Conservation (phyloP, 164 flowering plant genomes). For the Magnolia kwangsiensis region DNA sequence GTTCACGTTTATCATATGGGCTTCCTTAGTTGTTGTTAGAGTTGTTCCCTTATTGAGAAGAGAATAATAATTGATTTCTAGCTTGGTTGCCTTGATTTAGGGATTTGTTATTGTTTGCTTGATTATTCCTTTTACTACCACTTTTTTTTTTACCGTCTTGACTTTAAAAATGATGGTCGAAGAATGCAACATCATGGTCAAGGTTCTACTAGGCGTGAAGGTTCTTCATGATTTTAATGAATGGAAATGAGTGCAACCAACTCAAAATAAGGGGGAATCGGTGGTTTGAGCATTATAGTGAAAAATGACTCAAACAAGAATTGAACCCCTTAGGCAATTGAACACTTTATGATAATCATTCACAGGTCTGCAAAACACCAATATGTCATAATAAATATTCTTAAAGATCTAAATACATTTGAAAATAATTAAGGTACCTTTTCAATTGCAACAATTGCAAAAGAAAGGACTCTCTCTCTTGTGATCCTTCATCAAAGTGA, state of each 20-base stretch:
- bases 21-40: background rate
- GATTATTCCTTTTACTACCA: background rate
- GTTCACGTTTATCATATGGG: background rate
- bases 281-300: background rate
- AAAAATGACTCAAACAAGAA: background rate
- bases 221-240: background rate
- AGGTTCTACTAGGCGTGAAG: background rate
- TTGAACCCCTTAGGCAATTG: background rate
- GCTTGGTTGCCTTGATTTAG: background rate
- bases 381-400: background rate
- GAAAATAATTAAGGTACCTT: background rate
- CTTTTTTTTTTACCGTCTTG: too few species aligned
- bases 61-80: background rate
- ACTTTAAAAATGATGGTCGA: background rate
- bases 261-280: background rate
- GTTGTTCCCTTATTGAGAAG: background rate
- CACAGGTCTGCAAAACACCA: background rate
- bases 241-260: background rate
- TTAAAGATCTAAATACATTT: background rate
- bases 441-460: background rate
- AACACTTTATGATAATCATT: background rate
- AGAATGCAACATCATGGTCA: background rate
- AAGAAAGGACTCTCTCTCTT: slow-evolving; percentile 2
- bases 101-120: background rate
- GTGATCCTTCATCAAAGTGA: slow-evolving; percentile 5